Evolutionary conservation across 2,329 filamentous ascomycete species (phyloP), one percentile per base, ranked within the genome.

Genomic region (Pseudocercospora pini-densiflorae): DNA sequence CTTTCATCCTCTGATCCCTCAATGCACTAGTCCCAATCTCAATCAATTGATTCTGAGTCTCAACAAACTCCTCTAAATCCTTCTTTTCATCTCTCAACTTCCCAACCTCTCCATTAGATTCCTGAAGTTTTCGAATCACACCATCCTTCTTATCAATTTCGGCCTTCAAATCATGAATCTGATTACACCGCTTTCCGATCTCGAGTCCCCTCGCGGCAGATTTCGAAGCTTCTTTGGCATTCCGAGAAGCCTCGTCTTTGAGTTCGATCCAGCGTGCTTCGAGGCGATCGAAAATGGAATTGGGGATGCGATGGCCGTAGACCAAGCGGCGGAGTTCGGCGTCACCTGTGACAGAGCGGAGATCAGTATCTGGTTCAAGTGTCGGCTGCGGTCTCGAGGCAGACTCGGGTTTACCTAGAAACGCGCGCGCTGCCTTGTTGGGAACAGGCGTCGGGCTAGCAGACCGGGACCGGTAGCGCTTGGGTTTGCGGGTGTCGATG

Each of bases 11-110:
- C 61, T 67, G 65, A n/a, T 64, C 61, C 16, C 53, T 49, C 6
- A 67, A 43, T 16, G 65, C 65, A 16, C 29, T 53, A 12, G 59
- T 61, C 6, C 65, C 65, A 19, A 59, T 51, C 5, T 57, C 47
- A 33, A 67, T 57, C 5, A 67, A 51, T 12, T 51, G 21, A 24
- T 61, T 62, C 40, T 67, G 61, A 3, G 51, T 49, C 8, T 27
- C 36, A 43, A 36, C 47, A 21, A 63, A 40, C 8, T 27, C 55
- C 4, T 68, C 60, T 14, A 61, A 21, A 16, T 57, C 49, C 19
- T 33, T 33, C 59, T 65, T 65, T 53, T 68, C 62, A 21, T 65
- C 54, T n/a, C 40, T 36, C 23, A 68, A 54, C 8, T 36, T 51
- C 27, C 45, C 36, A 24, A 12, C 5, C n/a, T 36, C 24, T 3